phyloP scores from a whole-genome alignment of 495 filamentous ascomycete species.

The Lichina pygmaea region DNA sequence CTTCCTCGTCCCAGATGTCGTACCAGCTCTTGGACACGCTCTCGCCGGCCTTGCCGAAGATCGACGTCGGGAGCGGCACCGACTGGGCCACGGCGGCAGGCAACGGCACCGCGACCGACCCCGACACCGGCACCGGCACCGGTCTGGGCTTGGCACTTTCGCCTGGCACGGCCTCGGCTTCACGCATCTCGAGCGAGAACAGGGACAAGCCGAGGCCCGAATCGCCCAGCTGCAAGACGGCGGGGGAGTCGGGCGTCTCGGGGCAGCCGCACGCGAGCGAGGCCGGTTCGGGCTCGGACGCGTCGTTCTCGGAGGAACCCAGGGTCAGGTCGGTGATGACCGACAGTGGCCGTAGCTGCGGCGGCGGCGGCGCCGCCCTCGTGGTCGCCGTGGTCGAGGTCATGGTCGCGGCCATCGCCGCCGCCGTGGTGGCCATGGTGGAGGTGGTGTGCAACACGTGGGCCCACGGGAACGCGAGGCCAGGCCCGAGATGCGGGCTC shows the following conservation, averaged over 20 bases:
- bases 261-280: background rate
- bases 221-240: slow-evolving; percentile 5
- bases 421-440: background rate
- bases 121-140: background rate
- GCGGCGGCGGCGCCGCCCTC: slow-evolving; percentile 11
- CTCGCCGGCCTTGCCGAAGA: slow-evolving; percentile 51
- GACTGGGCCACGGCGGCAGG: slow-evolving; percentile 39
- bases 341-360: slow-evolving; percentile 54
- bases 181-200: slow-evolving; percentile 27
- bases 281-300: slow-evolving; percentile 54
- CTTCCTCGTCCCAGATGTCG: slow-evolving; percentile 84
- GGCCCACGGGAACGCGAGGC: slow-evolving; percentile 82
- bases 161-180: slow-evolving; percentile 14
- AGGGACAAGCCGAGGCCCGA: slow-evolving; percentile 16
- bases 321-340: slow-evolving; percentile 52
- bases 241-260: background rate
- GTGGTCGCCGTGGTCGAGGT: too few species aligned
- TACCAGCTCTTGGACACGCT: slow-evolving; percentile 89
- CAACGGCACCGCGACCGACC: slow-evolving; percentile 18
- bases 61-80: slow-evolving; percentile 45
- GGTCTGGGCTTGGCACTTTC: slow-evolving; percentile 9
- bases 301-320: slow-evolving; percentile 58
- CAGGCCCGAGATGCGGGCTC: slow-evolving; percentile 53
- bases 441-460: slow-evolving; percentile 59
- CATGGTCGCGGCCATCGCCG: too few species aligned